These are phyloP conservation scores for Astrephomene gubernaculifera DNA, from an alignment of 139 green algal genomes.

Conservation along the genomic window DNA sequence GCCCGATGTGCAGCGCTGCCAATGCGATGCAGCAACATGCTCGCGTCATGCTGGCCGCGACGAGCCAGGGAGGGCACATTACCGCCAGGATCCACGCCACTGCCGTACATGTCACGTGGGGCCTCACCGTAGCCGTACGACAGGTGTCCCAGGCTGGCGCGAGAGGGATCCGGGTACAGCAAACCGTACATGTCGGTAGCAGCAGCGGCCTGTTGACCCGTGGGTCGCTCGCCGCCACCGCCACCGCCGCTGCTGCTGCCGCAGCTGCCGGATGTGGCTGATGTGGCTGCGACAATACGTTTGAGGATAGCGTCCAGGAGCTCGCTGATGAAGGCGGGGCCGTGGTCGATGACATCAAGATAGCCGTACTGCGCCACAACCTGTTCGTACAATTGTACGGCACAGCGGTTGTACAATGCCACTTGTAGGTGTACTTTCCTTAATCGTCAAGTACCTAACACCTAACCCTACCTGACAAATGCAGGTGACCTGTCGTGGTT, in stretches of 20 bases:
- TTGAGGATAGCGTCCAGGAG: slow-evolving; percentile 17
- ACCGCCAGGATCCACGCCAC: no score
- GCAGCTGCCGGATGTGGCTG: background rate
- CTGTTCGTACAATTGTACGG: slow-evolving; percentile 28
- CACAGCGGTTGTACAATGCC: background rate
- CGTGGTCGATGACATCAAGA: slow-evolving; percentile 57
- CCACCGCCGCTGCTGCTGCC: background rate
- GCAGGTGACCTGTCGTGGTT: background rate
- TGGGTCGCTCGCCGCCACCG: background rate
- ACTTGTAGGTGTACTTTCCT: background rate
- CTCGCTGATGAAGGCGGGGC: slow-evolving; percentile 46
- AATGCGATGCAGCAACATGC: background rate
- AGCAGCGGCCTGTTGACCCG: background rate
- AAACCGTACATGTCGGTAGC: background rate
- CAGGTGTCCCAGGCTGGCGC: background rate
- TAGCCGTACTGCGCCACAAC: slow-evolving; percentile 67
- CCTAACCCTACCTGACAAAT: background rate
- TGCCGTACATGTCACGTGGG: no score
- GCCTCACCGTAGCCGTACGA: background rate
- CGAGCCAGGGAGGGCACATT: no score
- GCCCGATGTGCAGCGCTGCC: background rate
- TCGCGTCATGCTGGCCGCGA: background rate
- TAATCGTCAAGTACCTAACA: background rate
- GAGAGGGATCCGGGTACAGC: background rate
- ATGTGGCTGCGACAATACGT: background rate